A percentile compares a stretch with the other conserved stretches of the same genome.
phyloP scores from a whole-genome alignment of 2,329 filamentous ascomycete species.

The Tolypocladium paradoxum region DNA sequence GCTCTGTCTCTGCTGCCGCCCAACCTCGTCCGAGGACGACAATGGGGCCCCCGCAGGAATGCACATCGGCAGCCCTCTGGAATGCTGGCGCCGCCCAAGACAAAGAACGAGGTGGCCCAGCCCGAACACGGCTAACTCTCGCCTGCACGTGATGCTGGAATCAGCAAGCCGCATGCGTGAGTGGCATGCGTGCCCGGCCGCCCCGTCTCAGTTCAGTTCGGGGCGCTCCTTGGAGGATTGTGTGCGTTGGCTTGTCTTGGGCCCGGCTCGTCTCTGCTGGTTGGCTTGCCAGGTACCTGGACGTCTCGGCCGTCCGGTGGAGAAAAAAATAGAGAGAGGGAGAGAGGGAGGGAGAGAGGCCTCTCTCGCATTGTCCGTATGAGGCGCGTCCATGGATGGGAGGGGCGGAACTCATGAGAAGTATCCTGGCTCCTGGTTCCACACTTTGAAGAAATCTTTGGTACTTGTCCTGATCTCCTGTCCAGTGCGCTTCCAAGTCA shows the following conservation, averaged over 20 bases:
- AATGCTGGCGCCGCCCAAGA: conserved; percentile 23
- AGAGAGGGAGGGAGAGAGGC: neutral
- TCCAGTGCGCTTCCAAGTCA: too few relatives aligned
- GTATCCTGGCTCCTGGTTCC: neutral
- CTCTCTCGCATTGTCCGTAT: too few relatives aligned
- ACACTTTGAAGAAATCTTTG: neutral
- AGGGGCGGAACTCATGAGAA: too few relatives aligned
- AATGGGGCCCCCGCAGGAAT: conserved; percentile 21
- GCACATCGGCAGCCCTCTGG: conserved; percentile 16
- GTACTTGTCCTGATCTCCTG: neutral
- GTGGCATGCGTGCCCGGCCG: conserved; percentile 2
- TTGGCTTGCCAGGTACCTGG: conserved; percentile 6
- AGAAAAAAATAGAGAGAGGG: neutral
- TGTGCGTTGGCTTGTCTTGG: neutral
- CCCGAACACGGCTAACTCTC: conserved; percentile 13
- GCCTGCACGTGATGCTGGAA: conserved; percentile 14
- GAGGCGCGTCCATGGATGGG: too few relatives aligned
- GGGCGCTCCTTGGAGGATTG: conserved; percentile 1
- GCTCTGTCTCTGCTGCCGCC: conserved; percentile 2
- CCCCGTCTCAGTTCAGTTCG: neutral
- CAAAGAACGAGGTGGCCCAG: conserved; percentile 20
- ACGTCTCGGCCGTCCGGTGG: conserved; percentile 6
- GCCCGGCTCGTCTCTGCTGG: neutral
- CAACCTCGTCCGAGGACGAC: conserved; percentile 22
- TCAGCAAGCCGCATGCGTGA: conserved; percentile 7